phyloP scores from a whole-genome alignment of 306 rosid genomes.

The Heteromeles arbutifolia region DNA sequence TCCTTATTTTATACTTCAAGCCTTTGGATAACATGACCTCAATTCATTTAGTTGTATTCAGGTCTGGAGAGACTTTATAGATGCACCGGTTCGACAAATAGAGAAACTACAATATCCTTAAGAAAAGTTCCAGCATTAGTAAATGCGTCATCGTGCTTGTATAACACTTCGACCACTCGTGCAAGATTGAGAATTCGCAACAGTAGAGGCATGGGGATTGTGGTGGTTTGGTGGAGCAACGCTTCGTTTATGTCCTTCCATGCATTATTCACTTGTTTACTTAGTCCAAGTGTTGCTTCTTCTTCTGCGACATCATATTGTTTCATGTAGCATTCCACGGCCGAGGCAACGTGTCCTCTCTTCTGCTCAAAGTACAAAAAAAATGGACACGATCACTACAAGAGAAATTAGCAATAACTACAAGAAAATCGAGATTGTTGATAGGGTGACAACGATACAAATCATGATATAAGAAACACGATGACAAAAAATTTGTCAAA shows the following conservation, averaged over 20 bases:
- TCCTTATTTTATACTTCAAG: too few species aligned
- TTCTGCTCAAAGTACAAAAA: not conserved
- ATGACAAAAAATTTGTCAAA: too few species aligned
- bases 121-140: not conserved
- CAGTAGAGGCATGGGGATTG: not conserved
- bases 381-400: too few species aligned
- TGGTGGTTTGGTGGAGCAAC: constrained; percentile 5
- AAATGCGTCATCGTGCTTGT: constrained; percentile 29
- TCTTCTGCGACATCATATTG: not conserved
- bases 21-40: too few species aligned
- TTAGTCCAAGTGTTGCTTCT: not conserved
- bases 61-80: not conserved
- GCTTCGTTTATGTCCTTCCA: constrained; percentile 32
- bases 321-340: constrained; percentile 3
- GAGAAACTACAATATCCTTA: not conserved
- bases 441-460: too few species aligned
- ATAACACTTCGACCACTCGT: constrained; percentile 12
- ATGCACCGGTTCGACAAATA: not conserved
- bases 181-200: constrained; percentile 23
- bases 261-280: not conserved
- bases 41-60: too few species aligned
- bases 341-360: not conserved
- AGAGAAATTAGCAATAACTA: too few species aligned
- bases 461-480: too few species aligned
- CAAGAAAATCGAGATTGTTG: too few species aligned